A percentile compares a stretch with the other conserved stretches of the same genome.
Conservation (phyloP, 2,329 filamentous ascomycete species). For the Aspergillus sp. region DNA sequence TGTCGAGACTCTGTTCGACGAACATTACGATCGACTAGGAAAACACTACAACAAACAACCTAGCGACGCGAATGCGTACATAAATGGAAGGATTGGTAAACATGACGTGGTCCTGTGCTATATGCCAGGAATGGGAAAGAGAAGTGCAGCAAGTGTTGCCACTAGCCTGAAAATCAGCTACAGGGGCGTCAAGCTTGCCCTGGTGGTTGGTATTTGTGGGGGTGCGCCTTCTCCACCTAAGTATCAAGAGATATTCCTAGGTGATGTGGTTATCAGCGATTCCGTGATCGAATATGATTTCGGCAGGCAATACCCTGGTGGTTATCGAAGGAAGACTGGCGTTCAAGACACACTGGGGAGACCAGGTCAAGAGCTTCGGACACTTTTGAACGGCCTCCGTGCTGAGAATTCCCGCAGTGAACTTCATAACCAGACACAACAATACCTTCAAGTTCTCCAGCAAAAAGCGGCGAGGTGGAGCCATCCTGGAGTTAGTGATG, state of each 20-base stretch:
- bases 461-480: background rate
- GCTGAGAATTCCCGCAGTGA: background rate
- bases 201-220: background rate
- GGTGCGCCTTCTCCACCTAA: background rate
- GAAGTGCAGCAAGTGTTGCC: constrained; percentile 1
- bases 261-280: constrained; percentile 8
- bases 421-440: background rate
- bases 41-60: constrained; percentile 3
- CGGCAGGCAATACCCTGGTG: constrained; percentile 3
- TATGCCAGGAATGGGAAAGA: constrained; percentile 4
- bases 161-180: constrained; percentile 3
- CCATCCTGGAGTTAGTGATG: background rate
- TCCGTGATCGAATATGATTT: constrained; percentile 8
- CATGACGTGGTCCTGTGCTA: constrained; percentile 10
- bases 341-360: background rate
- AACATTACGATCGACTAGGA: background rate
- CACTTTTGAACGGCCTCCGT: background rate
- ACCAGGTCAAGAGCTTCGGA: background rate
- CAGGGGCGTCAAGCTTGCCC: background rate
- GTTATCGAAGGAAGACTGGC: background rate
- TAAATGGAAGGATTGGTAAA: constrained; percentile 1
- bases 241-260: constrained; percentile 1
- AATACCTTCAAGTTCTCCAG: constrained; percentile 1
- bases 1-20: too few relatives aligned
- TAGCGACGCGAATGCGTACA: constrained; percentile 2